These are phyloP conservation scores for Nissolia schottii DNA, from an alignment of 306 rosid species.

Conservation along the genomic window DNA sequence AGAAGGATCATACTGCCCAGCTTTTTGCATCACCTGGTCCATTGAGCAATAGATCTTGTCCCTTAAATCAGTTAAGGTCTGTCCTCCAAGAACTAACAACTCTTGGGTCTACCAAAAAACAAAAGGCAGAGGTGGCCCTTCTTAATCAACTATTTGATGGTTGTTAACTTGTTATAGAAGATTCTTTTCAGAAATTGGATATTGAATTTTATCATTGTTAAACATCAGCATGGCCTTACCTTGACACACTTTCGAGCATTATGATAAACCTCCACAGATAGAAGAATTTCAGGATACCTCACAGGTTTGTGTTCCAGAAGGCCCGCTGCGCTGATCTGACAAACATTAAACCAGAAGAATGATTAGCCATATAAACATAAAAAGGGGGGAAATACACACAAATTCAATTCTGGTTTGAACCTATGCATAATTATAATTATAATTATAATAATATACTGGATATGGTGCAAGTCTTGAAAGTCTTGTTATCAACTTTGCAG, in stretches of 20 bases:
- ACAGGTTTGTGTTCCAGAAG: slow-evolving; percentile 43
- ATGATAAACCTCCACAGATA: slow-evolving; percentile 71
- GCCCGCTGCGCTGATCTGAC: slow-evolving; percentile 51
- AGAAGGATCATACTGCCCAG: slow-evolving; percentile 63
- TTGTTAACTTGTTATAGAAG: neutral
- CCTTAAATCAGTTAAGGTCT: slow-evolving; percentile 63
- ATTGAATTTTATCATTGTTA: neutral
- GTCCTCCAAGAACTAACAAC: slow-evolving; percentile 72
- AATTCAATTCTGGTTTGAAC: neutral
- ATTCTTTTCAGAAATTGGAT: neutral
- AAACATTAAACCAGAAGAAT: slow-evolving; percentile 14
- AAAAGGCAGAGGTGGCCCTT: slow-evolving; percentile 8
- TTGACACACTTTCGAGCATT: slow-evolving; percentile 61
- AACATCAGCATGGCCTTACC: slow-evolving; percentile 36
- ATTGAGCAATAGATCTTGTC: slow-evolving; percentile 73
- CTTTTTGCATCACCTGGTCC: slow-evolving; percentile 69
- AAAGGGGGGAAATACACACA: neutral
- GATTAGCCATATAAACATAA: neutral
- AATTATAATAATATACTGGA: neutral
- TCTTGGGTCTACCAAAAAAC: slow-evolving; percentile 62
- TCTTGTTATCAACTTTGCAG: neutral
- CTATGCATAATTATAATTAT: no score
- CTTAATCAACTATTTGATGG: neutral
- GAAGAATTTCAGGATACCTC: slow-evolving; percentile 60
- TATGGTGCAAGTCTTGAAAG: neutral